Evolutionary conservation across 208 protist species (phyloP).

Genomic region (Kentomonas sorsogonicus): DNA sequence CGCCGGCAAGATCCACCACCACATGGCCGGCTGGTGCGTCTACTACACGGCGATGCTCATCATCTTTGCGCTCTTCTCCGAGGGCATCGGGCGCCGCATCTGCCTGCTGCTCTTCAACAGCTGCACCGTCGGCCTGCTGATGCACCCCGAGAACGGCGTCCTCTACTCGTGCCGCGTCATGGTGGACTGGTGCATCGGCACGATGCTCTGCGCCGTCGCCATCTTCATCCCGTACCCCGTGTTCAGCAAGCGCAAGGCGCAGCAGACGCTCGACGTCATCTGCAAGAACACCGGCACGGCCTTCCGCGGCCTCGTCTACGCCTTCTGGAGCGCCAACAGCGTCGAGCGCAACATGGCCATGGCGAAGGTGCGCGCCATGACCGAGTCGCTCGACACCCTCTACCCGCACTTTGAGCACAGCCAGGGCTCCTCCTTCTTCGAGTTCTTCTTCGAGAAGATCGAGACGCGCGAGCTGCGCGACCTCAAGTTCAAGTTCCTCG

Average conservation of each 20-base stretch:
- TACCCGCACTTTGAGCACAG: slow-evolving; percentile 44
- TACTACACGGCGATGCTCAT: slow-evolving; percentile 75
- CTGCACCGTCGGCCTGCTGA: slow-evolving; percentile 61
- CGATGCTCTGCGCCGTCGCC: slow-evolving; percentile 47
- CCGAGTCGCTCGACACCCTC: slow-evolving; percentile 47
- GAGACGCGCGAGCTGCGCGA: slow-evolving; percentile 54
- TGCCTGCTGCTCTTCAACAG: slow-evolving; percentile 80
- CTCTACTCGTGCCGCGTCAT: slow-evolving; percentile 69
- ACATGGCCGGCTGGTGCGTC: slow-evolving; percentile 57
- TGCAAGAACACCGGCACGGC: slow-evolving; percentile 52
- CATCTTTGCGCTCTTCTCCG: slow-evolving; percentile 70
- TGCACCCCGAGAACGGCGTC: slow-evolving; percentile 17
- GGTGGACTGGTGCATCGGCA: slow-evolving; percentile 82
- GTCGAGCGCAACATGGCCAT: slow-evolving; percentile 80
- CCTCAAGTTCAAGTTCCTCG: slow-evolving; percentile 57
- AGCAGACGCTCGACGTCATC: slow-evolving; percentile 37
- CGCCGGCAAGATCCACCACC: slow-evolving; percentile 38
- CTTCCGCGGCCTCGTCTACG: slow-evolving; percentile 61
- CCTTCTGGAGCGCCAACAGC: slow-evolving; percentile 79
- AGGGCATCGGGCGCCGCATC: slow-evolving; percentile 59
- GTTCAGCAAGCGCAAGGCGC: slow-evolving; percentile 59
- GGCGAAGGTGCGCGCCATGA: slow-evolving; percentile 70
- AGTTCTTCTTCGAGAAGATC: slow-evolving; percentile 71
- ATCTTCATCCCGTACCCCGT: slow-evolving; percentile 70
- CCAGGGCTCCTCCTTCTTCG: slow-evolving; percentile 66